A percentile compares a stretch with the other conserved stretches of the same genome.
Conservation (phyloP, 352 stramenopile species). For the Aphanomyces euteiches region DNA sequence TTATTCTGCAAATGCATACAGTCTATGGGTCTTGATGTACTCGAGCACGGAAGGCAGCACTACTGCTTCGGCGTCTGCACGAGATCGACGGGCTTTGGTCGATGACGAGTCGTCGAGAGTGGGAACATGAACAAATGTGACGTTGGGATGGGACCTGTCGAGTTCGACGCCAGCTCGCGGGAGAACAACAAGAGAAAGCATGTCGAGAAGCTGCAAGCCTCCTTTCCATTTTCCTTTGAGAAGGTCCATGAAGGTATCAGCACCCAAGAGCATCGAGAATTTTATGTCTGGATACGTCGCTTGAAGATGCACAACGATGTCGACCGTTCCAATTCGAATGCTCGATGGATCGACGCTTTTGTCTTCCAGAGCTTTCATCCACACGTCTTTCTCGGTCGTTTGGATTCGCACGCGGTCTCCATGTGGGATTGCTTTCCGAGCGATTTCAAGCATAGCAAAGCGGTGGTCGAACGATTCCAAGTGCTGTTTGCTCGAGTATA, state of each 20-base stretch:
- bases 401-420: constrained; percentile 48
- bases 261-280: constrained; percentile 77
- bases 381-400: constrained; percentile 66
- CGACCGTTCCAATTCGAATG: constrained; percentile 67
- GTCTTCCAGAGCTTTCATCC: constrained; percentile 39
- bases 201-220: constrained; percentile 62
- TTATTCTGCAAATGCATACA: constrained; percentile 62
- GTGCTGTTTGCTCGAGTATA: constrained; percentile 73
- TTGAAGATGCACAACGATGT: constrained; percentile 57
- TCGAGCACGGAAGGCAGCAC: constrained; percentile 59
- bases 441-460: constrained; percentile 66
- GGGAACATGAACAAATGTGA: constrained; percentile 56
- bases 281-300: constrained; percentile 43
- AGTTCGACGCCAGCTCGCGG: constrained; percentile 54
- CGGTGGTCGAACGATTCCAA: constrained; percentile 74
- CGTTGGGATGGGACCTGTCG: constrained; percentile 32
- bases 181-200: constrained; percentile 70
- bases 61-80: constrained; percentile 42
- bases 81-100: constrained; percentile 49
- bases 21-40: constrained; percentile 69
- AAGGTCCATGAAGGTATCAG: constrained; percentile 81
- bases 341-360: constrained; percentile 30
- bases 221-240: constrained; percentile 83
- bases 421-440: constrained; percentile 38
- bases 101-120: constrained; percentile 71